phyloP scores from a whole-genome alignment of 163 green algal genomes.

The Scenedesmus sp. region DNA sequence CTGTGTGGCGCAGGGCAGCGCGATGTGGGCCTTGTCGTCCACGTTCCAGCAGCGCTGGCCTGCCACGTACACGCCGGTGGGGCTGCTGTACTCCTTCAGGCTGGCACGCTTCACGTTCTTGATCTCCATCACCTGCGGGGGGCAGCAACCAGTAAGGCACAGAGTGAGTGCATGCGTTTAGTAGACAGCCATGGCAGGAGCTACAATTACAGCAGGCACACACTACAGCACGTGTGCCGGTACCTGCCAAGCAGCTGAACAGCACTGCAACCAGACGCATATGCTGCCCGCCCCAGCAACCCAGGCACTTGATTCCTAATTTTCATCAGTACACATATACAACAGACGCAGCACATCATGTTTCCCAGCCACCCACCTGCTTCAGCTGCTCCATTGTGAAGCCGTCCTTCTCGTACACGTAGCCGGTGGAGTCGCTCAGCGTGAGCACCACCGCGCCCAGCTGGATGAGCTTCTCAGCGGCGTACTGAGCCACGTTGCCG shows the following conservation, averaged over 20 bases:
- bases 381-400: slow-evolving; percentile 78
- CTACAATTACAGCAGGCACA: no score
- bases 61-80: slow-evolving; percentile 57
- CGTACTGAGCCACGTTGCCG: slow-evolving; percentile 90
- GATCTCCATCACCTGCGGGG: slow-evolving; percentile 64
- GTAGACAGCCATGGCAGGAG: no score
- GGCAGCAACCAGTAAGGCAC: no score
- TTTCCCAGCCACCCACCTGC: slow-evolving; percentile 21
- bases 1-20: slow-evolving; percentile 81
- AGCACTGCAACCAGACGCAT: no score
- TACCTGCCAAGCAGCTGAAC: no score
- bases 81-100: slow-evolving; percentile 40
- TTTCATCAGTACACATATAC: background rate
- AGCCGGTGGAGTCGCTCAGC: slow-evolving; percentile 79
- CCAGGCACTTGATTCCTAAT: background rate
- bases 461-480: slow-evolving; percentile 82
- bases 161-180: background rate
- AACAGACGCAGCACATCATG: background rate
- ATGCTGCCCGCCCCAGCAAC: background rate
- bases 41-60: slow-evolving; percentile 72
- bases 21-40: slow-evolving; percentile 72
- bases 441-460: slow-evolving; percentile 81
- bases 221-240: no score
- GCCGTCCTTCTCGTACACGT: slow-evolving; percentile 74
- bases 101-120: slow-evolving; percentile 67